A percentile compares a stretch with the other conserved stretches of the same genome.
Conservation (phyloP, 306 rosid genomes). For the Crotalaria pallida region DNA sequence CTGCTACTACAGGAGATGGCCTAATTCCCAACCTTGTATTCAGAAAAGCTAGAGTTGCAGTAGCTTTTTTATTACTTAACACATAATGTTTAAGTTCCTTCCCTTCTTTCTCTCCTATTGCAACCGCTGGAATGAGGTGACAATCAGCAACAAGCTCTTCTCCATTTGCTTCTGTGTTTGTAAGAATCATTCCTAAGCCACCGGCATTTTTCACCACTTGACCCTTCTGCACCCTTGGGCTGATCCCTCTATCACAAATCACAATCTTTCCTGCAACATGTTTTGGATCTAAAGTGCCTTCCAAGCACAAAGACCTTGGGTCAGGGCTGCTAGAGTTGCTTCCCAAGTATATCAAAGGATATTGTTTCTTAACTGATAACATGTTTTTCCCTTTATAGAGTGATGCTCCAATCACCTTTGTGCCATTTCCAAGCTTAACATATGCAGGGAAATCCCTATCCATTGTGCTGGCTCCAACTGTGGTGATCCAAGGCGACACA, state of each 20-base stretch:
- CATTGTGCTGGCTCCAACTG: slow-evolving; percentile 94
- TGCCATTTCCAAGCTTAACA: slow-evolving; percentile 60
- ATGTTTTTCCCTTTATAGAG: slow-evolving; percentile 41
- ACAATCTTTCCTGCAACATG: slow-evolving; percentile 71
- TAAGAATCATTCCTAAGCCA: slow-evolving; percentile 80
- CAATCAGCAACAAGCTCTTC: slow-evolving; percentile 89
- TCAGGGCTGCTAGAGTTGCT: slow-evolving; percentile 29
- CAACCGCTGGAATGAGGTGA: slow-evolving; percentile 79
- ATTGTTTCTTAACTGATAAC: slow-evolving; percentile 24
- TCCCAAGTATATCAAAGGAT: slow-evolving; percentile 51
- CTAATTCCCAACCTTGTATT: slow-evolving; percentile 68
- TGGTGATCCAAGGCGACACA: slow-evolving; percentile 86
- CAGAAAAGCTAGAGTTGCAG: slow-evolving; percentile 55
- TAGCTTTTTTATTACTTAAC: slow-evolving; percentile 37
- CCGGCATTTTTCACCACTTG: slow-evolving; percentile 86
- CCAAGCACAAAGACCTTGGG: slow-evolving; percentile 38
- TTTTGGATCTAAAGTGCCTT: slow-evolving; percentile 46
- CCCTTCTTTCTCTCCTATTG: slow-evolving; percentile 79
- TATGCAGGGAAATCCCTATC: slow-evolving; percentile 87
- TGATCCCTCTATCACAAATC: slow-evolving; percentile 86
- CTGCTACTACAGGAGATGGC: slow-evolving; percentile 95
- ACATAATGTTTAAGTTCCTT: slow-evolving; percentile 59
- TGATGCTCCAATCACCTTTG: slow-evolving; percentile 47
- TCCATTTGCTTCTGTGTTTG: slow-evolving; percentile 78
- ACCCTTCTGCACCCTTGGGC: slow-evolving; percentile 87